These are phyloP conservation scores for Lecanicillium sp. DNA, from an alignment of 2,329 filamentous ascomycete genomes.

Conservation along the genomic window DNA sequence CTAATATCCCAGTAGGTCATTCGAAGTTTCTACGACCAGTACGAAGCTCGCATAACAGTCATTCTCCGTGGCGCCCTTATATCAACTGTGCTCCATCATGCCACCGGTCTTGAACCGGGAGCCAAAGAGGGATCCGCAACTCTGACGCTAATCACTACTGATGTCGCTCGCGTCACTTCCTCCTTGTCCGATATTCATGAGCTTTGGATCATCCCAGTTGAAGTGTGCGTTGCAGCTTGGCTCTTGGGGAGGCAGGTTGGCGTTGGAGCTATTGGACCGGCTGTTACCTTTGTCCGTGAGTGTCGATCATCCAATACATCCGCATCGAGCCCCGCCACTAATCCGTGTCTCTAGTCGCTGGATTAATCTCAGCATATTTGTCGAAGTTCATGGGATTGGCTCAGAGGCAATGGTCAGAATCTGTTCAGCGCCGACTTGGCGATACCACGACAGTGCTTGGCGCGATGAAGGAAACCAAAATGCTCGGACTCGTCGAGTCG, in stretches of 20 bases:
- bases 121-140: slow-evolving; percentile 6
- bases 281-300: slow-evolving; percentile 8
- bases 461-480: slow-evolving; percentile 24
- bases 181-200: slow-evolving; percentile 9
- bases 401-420: slow-evolving; percentile 16
- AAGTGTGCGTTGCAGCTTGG: slow-evolving; percentile 10
- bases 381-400: slow-evolving; percentile 10
- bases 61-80: neutral
- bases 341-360: slow-evolving; percentile 6
- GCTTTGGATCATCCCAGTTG: slow-evolving; percentile 10
- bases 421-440: slow-evolving; percentile 19
- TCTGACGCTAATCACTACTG: slow-evolving; percentile 8
- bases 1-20: neutral
- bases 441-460: slow-evolving; percentile 20
- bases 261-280: slow-evolving; percentile 9
- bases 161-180: slow-evolving; percentile 4
- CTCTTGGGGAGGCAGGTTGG: slow-evolving; percentile 9
- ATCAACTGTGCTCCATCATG: slow-evolving; percentile 2
- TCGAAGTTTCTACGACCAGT: slow-evolving; percentile 4
- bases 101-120: neutral
- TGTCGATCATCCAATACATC: neutral
- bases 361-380: slow-evolving; percentile 1
- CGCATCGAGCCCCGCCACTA: neutral
- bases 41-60: neutral
- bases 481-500: slow-evolving; percentile 17